These are phyloP conservation scores for Coniferiporia sulphurascens DNA, from an alignment of 1,284 basidiomycete genomes.

Conservation along the genomic window DNA sequence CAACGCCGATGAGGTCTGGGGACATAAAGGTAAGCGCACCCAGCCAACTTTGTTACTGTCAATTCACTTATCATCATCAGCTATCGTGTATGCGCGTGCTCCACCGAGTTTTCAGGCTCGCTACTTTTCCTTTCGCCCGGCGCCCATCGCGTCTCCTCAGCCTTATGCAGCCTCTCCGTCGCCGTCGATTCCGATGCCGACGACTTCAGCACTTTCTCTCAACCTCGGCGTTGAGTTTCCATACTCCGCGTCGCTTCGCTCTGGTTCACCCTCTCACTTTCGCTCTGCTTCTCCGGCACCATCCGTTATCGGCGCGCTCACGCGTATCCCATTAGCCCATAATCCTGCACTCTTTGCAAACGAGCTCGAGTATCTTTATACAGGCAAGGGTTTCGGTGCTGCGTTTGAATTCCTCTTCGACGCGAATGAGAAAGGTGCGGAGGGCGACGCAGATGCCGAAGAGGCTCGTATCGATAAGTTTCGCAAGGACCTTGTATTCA, in stretches of 20 bases:
- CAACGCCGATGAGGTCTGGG: conserved; percentile 58
- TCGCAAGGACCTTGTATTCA: conserved; percentile 87
- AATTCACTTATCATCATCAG: conserved; percentile 34
- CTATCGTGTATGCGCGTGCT: conserved; percentile 91
- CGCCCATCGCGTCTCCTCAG: conserved; percentile 48
- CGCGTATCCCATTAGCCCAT: conserved; percentile 61
- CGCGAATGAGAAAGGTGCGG: conserved; percentile 54
- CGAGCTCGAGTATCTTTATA: conserved; percentile 88
- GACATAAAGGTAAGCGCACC: conserved; percentile 73
- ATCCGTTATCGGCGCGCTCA: conserved; percentile 38
- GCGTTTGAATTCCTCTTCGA: conserved; percentile 90
- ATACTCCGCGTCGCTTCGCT: conserved; percentile 17
- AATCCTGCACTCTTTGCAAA: conserved; percentile 76
- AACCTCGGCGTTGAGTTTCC: conserved; percentile 43
- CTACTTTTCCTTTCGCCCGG: conserved; percentile 73
- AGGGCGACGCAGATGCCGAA: conserved; percentile 56
- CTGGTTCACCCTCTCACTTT: conserved; percentile 39
- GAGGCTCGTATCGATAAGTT: conserved; percentile 82
- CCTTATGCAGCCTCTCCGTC: conserved; percentile 53
- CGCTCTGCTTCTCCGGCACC: conserved; percentile 42
- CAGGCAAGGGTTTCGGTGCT: conserved; percentile 80
- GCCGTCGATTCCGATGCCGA: conserved; percentile 44
- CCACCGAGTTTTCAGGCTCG: conserved; percentile 81
- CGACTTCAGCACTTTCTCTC: conserved; percentile 60
- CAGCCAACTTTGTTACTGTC: not conserved